Evolutionary conservation across 2,329 filamentous ascomycete species (phyloP).

Genomic region (Onygenales sp.): DNA sequence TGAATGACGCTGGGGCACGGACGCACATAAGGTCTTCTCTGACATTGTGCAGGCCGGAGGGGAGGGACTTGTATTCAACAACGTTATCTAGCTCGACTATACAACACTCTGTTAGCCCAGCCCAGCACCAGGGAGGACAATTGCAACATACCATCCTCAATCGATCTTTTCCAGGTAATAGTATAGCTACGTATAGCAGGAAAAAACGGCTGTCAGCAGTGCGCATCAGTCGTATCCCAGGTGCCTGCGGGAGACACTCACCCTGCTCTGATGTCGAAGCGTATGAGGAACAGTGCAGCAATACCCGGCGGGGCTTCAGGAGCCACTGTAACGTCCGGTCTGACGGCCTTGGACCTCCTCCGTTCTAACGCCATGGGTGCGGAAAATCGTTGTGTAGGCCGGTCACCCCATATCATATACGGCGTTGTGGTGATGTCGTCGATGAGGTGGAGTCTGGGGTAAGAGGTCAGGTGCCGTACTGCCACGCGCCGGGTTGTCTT

Average conservation of each 20-base stretch:
- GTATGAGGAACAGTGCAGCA: conserved; percentile 76
- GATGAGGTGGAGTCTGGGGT: neutral
- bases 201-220: neutral
- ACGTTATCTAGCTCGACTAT: conserved; percentile 63
- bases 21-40: conserved; percentile 64
- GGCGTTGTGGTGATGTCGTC: neutral
- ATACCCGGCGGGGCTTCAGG: conserved; percentile 41
- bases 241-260: conserved; percentile 35
- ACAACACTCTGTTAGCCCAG: neutral
- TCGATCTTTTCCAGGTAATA: conserved; percentile 74
- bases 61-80: conserved; percentile 93
- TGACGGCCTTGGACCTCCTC: conserved; percentile 13
- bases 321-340: conserved; percentile 24
- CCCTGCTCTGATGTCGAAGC: conserved; percentile 86
- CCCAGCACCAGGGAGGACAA: neutral
- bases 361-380: conserved; percentile 12
- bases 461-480: too few species aligned
- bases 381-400: neutral
- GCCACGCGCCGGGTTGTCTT: too few species aligned
- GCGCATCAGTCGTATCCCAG: neutral
- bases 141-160: conserved; percentile 49
- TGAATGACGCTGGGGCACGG: neutral
- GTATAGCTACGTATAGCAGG: conserved; percentile 50
- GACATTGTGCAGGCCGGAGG: conserved; percentile 85
- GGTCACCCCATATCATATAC: neutral